Base-by-base conservation (phyloP, 2,329 filamentous ascomycete species). In the Sporothrix phasma region DNA sequence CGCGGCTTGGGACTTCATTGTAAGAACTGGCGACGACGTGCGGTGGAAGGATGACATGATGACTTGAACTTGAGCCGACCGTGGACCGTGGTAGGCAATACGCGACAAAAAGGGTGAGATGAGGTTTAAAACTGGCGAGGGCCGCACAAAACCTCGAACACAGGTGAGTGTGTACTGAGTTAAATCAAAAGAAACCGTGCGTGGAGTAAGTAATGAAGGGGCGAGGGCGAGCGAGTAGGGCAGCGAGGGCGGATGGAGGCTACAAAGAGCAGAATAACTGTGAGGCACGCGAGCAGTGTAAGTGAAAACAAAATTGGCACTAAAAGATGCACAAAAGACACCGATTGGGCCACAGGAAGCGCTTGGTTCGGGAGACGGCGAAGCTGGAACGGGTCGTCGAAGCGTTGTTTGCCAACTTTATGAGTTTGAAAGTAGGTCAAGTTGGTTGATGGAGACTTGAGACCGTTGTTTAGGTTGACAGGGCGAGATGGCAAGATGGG, bases 1-100 rank as follows among this genome's bases (percentile, higher is more conserved):
- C 67, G 75, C 72, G 64, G 74, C 72, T 71, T 76, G 78, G 64
- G 76, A 74, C 62, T 75, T 74, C 73, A 80, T 78, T 72, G 76
- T 76, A 67, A 81, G 74, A 68, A 81, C 75, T 60, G 79, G 80
- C 68, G 78, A 79, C 64, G 77, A 74, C 66, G 75, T 73, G 67
- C 75, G 74, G 69, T 76, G 72, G 71, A 78, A 80, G 67, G 76
- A 77, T 62, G 77, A 73, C 79, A 81, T 81, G 46, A 63, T 69
- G 70, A 26, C 46, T 56, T 37, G 46, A 2, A 7, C 10, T 31
- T 19, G 26, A n/a, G 17, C 37, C 31, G 45, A 15, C 15, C 43
- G 17, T 47, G 45, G 4, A 5, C n/a, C n/a, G n/a, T n/a, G n/a
- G n/a, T 58, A 22, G 51, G 26, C 15, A 26, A 22, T n/a, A n/a